Evolutionary conservation across 2,329 filamentous ascomycete genomes (phyloP).

Genomic region (Tympanopsis confertula): DNA sequence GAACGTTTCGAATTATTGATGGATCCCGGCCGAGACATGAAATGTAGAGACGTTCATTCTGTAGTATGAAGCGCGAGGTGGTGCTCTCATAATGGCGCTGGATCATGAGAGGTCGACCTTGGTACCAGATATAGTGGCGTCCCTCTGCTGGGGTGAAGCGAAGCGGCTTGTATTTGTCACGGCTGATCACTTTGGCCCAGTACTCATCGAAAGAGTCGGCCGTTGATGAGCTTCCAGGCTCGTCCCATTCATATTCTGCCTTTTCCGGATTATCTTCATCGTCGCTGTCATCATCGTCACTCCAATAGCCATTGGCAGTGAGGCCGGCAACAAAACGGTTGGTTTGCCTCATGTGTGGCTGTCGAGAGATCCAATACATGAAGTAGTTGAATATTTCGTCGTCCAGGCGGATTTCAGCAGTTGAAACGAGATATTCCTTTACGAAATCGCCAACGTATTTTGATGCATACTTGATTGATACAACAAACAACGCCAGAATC

Average conservation of each 20-base stretch:
- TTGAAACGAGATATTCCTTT: neutral
- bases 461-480: neutral
- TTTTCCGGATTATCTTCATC: too few relatives aligned
- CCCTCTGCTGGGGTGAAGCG: neutral
- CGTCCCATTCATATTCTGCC: neutral
- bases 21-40: slow-evolving; percentile 8
- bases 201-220: neutral
- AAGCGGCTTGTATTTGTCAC: neutral
- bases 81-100: neutral
- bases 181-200: neutral
- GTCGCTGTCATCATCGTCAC: neutral
- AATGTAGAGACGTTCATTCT: neutral
- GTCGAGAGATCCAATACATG: neutral
- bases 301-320: neutral
- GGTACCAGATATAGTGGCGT: neutral
- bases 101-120: neutral
- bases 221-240: neutral
- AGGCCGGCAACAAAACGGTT: neutral
- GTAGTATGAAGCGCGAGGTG: too few relatives aligned
- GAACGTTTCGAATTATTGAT: slow-evolving; percentile 6
- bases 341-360: neutral
- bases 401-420: slow-evolving; percentile 1
- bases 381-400: neutral
- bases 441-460: neutral
- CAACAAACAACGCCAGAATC: neutral